Conservation (phyloP, 2,329 filamentous ascomycete species). For the Neopestalotiopsis clavispora region DNA sequence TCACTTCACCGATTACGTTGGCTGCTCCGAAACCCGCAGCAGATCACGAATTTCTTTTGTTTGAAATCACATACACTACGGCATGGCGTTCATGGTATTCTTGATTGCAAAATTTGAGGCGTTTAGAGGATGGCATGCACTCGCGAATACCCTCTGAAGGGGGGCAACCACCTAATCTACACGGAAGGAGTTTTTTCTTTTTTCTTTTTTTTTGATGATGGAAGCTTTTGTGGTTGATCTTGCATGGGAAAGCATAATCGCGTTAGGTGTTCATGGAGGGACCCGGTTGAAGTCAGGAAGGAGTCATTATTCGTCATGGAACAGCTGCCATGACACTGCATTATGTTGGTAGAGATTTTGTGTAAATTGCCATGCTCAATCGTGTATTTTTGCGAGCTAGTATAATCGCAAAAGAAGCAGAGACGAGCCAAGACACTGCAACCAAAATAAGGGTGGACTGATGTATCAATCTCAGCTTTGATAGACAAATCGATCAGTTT, state of each 20-base stretch:
- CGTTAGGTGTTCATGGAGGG: constrained; percentile 10
- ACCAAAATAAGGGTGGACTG: neutral
- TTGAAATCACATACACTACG: constrained; percentile 8
- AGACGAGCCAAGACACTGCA: neutral
- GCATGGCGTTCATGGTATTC: constrained; percentile 8
- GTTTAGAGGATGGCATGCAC: constrained; percentile 15
- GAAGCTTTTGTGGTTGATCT: constrained; percentile 8
- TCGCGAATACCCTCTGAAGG: neutral
- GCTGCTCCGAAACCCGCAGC: neutral
- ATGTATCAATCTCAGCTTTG: constrained; percentile 10
- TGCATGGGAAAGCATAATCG: constrained; percentile 11
- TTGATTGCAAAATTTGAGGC: constrained; percentile 14
- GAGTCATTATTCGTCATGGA: neutral
- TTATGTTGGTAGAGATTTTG: neutral
- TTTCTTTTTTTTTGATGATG: neutral
- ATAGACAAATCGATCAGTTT: neutral
- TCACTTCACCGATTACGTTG: neutral
- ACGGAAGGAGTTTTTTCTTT: constrained; percentile 10
- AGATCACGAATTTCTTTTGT: constrained; percentile 7
- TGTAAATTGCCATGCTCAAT: neutral
- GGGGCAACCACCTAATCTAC: constrained; percentile 11
- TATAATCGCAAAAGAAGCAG: neutral
- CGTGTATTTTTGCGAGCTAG: neutral
- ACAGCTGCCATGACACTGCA: neutral
- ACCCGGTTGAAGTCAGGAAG: neutral